Evolutionary conservation across 805 yeast species (phyloP), one percentile per base, ranked within the genome.

Genomic region (Ogataea philodendri): DNA sequence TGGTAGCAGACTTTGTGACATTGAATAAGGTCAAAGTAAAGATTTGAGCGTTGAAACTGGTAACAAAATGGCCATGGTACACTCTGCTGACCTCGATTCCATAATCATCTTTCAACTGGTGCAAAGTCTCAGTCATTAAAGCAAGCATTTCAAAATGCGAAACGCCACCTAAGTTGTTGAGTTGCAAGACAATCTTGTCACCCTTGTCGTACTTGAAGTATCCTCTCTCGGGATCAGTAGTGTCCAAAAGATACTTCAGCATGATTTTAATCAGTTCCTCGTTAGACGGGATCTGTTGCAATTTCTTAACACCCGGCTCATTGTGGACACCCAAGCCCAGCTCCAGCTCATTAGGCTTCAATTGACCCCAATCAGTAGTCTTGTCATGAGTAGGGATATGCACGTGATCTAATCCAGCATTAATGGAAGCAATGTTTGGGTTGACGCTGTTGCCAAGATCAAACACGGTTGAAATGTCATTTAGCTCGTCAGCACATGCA

Each of bases 321-420:
- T 63, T 64, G 39, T 65, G 70, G 28, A 63, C 63, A 13, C 68
- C 67, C 10, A 63, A 45, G 7, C 68, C 67, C 17, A 62, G 45
- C 32, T 63, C 68, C 17, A 59, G 45, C 39, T 62, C 57, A 33
- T 53, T 52, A 8, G 46, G 46, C 10, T 45, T 54, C 32, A 62
- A 42, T 28, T 51, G 47, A 8, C 56, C 56, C 51, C 52, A 52
- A 22, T 49, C 44, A 1, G 37, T 23, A n/a, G 41, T 33, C 14
- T 37, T 37, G 20, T 33, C 42, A 27, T 62, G 65, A 7, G 66
- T 64, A 11, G 68, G 65, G 22, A 63, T 60, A 37, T 60, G 65
- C 15, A 58, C 56, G 39, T 63, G 68, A 31, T 63, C 66, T 27
- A 63, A 49, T 3, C 66, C 66, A 11, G 67, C 68, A 41, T 55